Percentiles rank a stretch among this genome's conserved stretches.
These are phyloP conservation scores for Lactifluus subvellereus DNA, from an alignment of 768 basidiomycete genomes.

Conservation along the genomic window DNA sequence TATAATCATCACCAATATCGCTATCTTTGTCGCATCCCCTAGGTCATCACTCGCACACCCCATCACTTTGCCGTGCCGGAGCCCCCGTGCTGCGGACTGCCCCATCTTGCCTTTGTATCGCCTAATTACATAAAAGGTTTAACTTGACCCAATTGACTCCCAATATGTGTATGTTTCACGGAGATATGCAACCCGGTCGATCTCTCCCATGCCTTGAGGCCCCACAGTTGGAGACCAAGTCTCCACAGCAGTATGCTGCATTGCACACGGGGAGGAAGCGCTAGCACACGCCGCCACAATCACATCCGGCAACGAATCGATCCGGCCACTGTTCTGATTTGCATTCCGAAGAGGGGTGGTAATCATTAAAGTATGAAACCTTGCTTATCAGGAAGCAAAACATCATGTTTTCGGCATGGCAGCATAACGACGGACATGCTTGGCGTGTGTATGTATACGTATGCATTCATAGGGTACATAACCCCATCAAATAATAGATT, in stretches of 20 bases:
- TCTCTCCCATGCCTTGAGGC: slow-evolving; percentile 6
- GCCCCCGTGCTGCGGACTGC: slow-evolving; percentile 7
- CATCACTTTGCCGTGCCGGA: neutral
- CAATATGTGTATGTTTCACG: slow-evolving; percentile 12
- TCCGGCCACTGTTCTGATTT: slow-evolving; percentile 14
- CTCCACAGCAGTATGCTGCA: neutral
- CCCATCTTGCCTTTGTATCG: neutral
- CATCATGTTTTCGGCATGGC: slow-evolving; percentile 26
- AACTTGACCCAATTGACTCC: neutral
- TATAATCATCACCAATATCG: slow-evolving; percentile 17
- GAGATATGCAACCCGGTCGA: slow-evolving; percentile 2
- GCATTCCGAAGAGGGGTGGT: slow-evolving; percentile 8
- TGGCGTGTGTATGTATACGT: slow-evolving; percentile 10
- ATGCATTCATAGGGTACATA: slow-evolving; percentile 1
- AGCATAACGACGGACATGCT: slow-evolving; percentile 23
- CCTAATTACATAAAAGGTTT: slow-evolving; percentile 16
- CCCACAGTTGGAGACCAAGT: neutral
- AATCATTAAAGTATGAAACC: slow-evolving; percentile 9
- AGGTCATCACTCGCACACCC: slow-evolving; percentile 4
- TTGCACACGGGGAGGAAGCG: neutral
- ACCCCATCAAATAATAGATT: slow-evolving; percentile 3
- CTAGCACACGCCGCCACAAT: slow-evolving; percentile 16
- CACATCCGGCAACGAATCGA: slow-evolving; percentile 6
- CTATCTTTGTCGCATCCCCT: slow-evolving; percentile 5
- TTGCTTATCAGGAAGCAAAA: slow-evolving; percentile 21